These are phyloP conservation scores for Hypericum androsaemum DNA, from an alignment of 345 rosid genomes.

Conservation along the genomic window DNA sequence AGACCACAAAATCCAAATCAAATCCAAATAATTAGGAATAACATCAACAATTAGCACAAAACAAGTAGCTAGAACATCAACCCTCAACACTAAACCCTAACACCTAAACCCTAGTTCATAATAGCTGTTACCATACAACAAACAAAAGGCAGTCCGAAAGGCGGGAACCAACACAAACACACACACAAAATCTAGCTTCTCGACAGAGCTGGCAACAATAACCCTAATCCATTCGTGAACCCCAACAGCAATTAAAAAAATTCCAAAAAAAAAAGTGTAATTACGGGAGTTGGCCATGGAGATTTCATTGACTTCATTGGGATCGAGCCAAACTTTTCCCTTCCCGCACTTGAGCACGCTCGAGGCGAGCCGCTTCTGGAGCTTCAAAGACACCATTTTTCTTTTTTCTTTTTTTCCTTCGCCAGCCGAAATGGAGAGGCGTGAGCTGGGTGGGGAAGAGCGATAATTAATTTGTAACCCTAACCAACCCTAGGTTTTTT, in stretches of 20 bases:
- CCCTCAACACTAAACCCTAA: too few relatives aligned
- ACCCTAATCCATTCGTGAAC: background rate
- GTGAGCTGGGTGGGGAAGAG: too few relatives aligned
- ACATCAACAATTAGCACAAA: background rate
- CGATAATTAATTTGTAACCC: too few relatives aligned
- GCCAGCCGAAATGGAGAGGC: too few relatives aligned
- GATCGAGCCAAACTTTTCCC: constrained; percentile 7
- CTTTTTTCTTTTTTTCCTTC: background rate
- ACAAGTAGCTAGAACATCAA: too few relatives aligned
- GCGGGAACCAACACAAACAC: too few relatives aligned
- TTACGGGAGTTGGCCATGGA: constrained; percentile 10
- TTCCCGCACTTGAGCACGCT: constrained; percentile 10
- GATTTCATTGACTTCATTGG: constrained; percentile 8
- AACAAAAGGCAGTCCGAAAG: too few relatives aligned
- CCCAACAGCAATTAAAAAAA: background rate
- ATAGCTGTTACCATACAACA: too few relatives aligned
- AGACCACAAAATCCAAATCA: background rate
- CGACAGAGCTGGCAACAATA: background rate
- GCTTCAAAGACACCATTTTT: constrained; percentile 9
- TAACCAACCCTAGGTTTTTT: too few relatives aligned
- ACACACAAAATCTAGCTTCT: too few relatives aligned
- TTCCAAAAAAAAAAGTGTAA: background rate
- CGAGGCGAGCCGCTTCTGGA: constrained; percentile 11
- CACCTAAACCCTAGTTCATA: too few relatives aligned
- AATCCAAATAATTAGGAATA: background rate